Base-by-base conservation (phyloP, 208 protist species). In the Acanthamoeba royreba region DNA sequence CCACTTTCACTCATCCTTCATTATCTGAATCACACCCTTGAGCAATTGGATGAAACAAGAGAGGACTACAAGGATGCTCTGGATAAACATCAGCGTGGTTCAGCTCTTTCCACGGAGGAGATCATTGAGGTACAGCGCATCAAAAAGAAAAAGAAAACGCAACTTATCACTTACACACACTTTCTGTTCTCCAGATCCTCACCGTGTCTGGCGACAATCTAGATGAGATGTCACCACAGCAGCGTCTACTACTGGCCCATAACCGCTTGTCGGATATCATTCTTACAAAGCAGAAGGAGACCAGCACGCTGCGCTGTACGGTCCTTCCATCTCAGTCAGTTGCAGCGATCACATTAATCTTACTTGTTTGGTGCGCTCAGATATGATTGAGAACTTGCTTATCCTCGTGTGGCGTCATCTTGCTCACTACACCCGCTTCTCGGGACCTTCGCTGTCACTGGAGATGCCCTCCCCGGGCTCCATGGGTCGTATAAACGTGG, bases 381-480 rank as follows among this genome's bases (percentile, higher is more conserved):
- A 92, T 42, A 92, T 92, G 45, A 22, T 92, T 53, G 88, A 92
- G 88, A 92, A 92, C 28, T 19, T 81, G 31, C 22, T 92, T 53
- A 28, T 92, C 33, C 31, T 92, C n/a, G 46, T 81, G 11, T 92
- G 88, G 88, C 40, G 66, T 7, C 88, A 92, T 47, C 61, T 92
- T 8, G 25, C 45, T 0, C 63, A 92, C 88, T 92, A 81, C 88
- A 92, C 61, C 1, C 63, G 61, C 2, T 42, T 33, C 40, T 92
- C 66, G 28, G 53, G n/a, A 11, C 63, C 88, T 2, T 33, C 88
- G n/a, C 88, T 81, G 31, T 28, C 35, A 22, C 42, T 49, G 61
- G 45, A 81, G 33, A 42, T 92, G 53, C 88, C 63, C 35, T 46
- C 42, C 8, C 63, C 87, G 9, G 46, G 61, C n/a, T 4, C 55